A percentile compares a stretch with the other conserved stretches of the same genome.
Conservation (phyloP, 495 filamentous ascomycete species). For the Monascus purpureus region DNA sequence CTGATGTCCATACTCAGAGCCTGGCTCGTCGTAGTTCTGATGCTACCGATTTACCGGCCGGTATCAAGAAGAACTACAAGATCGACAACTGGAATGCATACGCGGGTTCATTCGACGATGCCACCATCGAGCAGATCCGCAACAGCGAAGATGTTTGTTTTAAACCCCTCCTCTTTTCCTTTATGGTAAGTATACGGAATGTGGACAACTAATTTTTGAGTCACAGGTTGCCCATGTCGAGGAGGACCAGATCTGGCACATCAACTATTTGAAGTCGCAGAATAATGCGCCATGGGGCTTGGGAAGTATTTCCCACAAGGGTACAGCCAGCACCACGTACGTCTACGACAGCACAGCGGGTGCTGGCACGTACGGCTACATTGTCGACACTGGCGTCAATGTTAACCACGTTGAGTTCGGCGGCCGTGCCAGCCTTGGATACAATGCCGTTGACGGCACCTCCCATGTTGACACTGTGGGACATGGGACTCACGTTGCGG, state of each 20-base stretch:
- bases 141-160: not conserved
- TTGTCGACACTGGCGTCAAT: not conserved
- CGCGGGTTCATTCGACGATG: not conserved
- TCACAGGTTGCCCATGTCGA: not conserved
- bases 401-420: not conserved
- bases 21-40: not conserved
- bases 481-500: conserved; percentile 37
- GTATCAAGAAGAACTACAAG: not conserved
- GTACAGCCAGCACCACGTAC: not conserved
- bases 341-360: not conserved
- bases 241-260: not conserved
- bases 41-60: not conserved
- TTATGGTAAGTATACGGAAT: not conserved
- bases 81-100: not conserved
- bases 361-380: not conserved
- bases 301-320: not conserved
- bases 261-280: not conserved
- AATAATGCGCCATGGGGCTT: not conserved
- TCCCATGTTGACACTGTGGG: conserved; percentile 7
- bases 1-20: not conserved
- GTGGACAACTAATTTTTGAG: not conserved
- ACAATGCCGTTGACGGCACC: not conserved
- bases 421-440: not conserved
- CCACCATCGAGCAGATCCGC: not conserved
- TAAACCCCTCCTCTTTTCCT: not conserved